phyloP scores from a whole-genome alignment of 768 basidiomycete species.

The Boletus patriciae region DNA sequence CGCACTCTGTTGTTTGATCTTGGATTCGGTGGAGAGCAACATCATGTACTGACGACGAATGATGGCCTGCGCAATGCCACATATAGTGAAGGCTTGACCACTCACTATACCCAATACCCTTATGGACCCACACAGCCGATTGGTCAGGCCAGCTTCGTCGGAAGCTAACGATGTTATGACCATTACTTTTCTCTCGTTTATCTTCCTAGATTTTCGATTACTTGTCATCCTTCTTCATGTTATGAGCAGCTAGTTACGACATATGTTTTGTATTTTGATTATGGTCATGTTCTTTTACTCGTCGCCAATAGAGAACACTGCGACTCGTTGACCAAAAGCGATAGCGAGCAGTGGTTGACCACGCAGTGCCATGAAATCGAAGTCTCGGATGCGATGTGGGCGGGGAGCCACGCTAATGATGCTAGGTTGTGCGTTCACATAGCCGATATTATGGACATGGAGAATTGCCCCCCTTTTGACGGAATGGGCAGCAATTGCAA shows the following conservation, averaged over 20 bases:
- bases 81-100: slow-evolving; percentile 38
- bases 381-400: slow-evolving; percentile 68
- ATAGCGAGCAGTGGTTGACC: slow-evolving; percentile 69
- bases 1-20: slow-evolving; percentile 74
- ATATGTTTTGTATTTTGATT: slow-evolving; percentile 22
- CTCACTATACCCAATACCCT: slow-evolving; percentile 35
- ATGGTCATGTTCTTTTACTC: slow-evolving; percentile 39
- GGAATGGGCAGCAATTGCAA: slow-evolving; percentile 68
- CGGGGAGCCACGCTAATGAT: slow-evolving; percentile 55
- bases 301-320: slow-evolving; percentile 64
- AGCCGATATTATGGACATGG: slow-evolving; percentile 67
- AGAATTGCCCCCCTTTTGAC: slow-evolving; percentile 63
- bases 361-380: slow-evolving; percentile 67
- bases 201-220: slow-evolving; percentile 6
- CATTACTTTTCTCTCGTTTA: neutral
- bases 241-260: slow-evolving; percentile 17
- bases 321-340: slow-evolving; percentile 58
- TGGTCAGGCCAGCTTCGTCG: slow-evolving; percentile 25
- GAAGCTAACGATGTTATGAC: slow-evolving; percentile 12
- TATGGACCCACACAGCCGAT: slow-evolving; percentile 30
- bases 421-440: slow-evolving; percentile 63
- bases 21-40: slow-evolving; percentile 55
- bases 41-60: slow-evolving; percentile 16
- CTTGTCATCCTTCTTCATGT: slow-evolving; percentile 7
- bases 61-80: slow-evolving; percentile 26